Percentiles rank a stretch among this genome's conserved stretches.
These are phyloP conservation scores for Penicillium canariense DNA, from an alignment of 495 filamentous ascomycete species.

Conservation along the genomic window DNA sequence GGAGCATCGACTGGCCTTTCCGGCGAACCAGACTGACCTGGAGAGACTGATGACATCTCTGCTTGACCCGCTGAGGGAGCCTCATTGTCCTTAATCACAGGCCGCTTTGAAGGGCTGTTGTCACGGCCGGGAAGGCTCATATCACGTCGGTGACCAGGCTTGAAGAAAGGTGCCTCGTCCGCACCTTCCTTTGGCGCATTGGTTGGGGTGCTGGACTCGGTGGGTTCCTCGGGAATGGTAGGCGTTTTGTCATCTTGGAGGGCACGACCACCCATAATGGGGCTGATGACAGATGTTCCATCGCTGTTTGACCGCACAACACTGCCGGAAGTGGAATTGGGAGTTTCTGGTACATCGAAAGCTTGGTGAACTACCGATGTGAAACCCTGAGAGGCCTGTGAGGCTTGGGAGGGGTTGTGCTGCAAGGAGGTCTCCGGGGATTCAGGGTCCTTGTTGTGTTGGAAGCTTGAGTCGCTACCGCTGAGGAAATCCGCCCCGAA, in stretches of 20 bases:
- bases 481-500: slow-evolving; percentile 53
- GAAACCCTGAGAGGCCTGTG: slow-evolving; percentile 45
- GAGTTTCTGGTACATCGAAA: slow-evolving; percentile 64
- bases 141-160: slow-evolving; percentile 58
- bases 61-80: slow-evolving; percentile 41
- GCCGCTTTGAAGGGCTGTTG: slow-evolving; percentile 61
- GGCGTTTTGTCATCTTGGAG: slow-evolving; percentile 48
- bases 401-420: slow-evolving; percentile 47
- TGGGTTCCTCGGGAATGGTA: slow-evolving; percentile 56
- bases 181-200: slow-evolving; percentile 20
- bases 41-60: slow-evolving; percentile 41
- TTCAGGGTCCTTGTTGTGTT: slow-evolving; percentile 15
- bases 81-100: slow-evolving; percentile 47
- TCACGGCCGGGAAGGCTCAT: slow-evolving; percentile 59
- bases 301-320: slow-evolving; percentile 61
- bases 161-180: slow-evolving; percentile 33
- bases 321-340: slow-evolving; percentile 47
- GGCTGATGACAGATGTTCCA: slow-evolving; percentile 64
- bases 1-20: slow-evolving; percentile 1
- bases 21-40: slow-evolving; percentile 13
- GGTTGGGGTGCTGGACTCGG: slow-evolving; percentile 35
- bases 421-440: slow-evolving; percentile 36
- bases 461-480: slow-evolving; percentile 11
- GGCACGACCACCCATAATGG: slow-evolving; percentile 57
- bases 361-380: slow-evolving; percentile 68